A percentile compares a stretch with the other conserved stretches of the same genome.
Evolutionary conservation across 768 basidiomycete species (phyloP).

Genomic region (Pleurotus giganteus): DNA sequence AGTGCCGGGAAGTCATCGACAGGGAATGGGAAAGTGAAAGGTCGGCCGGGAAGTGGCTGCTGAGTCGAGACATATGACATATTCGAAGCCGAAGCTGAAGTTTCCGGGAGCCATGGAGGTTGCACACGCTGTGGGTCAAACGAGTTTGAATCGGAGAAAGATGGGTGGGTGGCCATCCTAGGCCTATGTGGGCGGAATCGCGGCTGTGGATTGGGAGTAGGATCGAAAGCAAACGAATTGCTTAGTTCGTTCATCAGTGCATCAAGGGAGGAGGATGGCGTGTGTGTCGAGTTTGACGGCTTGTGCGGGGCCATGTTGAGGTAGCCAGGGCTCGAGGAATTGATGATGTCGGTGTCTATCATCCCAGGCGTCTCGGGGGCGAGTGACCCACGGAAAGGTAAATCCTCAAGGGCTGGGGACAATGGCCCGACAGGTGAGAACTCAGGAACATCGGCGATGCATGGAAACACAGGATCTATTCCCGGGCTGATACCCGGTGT

Average conservation of each 20-base stretch:
- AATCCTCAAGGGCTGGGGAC: not conserved
- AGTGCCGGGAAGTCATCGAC: not conserved
- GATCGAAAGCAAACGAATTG: not conserved
- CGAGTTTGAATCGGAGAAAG: not conserved
- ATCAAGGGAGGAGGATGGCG: constrained; percentile 1
- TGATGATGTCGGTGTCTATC: not conserved
- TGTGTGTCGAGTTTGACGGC: not conserved
- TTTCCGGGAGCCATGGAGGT: constrained; percentile 1
- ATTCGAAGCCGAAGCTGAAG: not conserved
- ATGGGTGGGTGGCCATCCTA: not conserved
- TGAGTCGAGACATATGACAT: not conserved
- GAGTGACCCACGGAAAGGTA: not conserved
- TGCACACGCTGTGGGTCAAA: constrained; percentile 3
- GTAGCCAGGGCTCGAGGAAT: not conserved
- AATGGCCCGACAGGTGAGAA: not conserved
- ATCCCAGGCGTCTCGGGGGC: not conserved
- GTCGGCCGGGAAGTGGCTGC: not conserved
- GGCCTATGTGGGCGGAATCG: not conserved
- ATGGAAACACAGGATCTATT: constrained; percentile 4
- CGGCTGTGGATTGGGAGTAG: not conserved
- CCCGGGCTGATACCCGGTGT: constrained; percentile 1
- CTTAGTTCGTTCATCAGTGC: constrained; percentile 5
- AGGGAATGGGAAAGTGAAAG: not conserved
- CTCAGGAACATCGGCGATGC: constrained; percentile 6
- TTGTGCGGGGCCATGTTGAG: not conserved